Evolutionary conservation across 1,284 basidiomycete genomes (phyloP), one percentile per base, ranked within the genome.

Genomic region (Puccinia coronata): DNA sequence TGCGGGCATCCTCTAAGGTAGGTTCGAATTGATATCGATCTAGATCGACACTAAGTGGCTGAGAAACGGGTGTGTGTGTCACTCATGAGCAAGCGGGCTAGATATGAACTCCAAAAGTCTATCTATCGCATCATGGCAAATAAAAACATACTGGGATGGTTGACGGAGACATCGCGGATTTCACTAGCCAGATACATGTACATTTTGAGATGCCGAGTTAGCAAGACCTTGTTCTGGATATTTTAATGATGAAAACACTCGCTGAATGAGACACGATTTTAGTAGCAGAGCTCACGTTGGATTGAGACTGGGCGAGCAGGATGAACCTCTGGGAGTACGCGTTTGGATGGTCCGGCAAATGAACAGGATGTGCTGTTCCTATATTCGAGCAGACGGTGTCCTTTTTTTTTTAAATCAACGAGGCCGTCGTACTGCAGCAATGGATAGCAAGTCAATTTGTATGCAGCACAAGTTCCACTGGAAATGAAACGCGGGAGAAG

Each of bases 11-110:
- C 31, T 80, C 67, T 59, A 53, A 41, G n/a, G 49, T 70, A 11
- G 77, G 77, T 36, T 59, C 49, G 51, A 72, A 71, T 34, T 59
- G 67, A 41, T 80, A 70, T 41, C 65, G 51, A 72, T 53, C 51
- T 34, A 36, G 53, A 70, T 8, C 31, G 18, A 20, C 28, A 51
- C 36, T 28, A 41, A 71, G 16, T 53, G 69, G 28, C 51, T 71
- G 69, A 23, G 31, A 34, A 55, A 53, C 23, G 36, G 67, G 16
- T 36, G 9, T 16, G 36, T n/a, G 51, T 16, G 8, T 23, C 16
- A 67, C 0, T 14, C 23, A 41, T 67, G 3, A 67, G 39, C 41
- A n/a, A 47, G 41, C n/a, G 25, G 63, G n/a, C n/a, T n/a, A n/a
- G n/a, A n/a, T n/a, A n/a, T 43, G 9, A 6, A 4, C n/a, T 47